Conservation (phyloP, 2,329 filamentous ascomycete genomes). For the Sphaerulina vaccinii region DNA sequence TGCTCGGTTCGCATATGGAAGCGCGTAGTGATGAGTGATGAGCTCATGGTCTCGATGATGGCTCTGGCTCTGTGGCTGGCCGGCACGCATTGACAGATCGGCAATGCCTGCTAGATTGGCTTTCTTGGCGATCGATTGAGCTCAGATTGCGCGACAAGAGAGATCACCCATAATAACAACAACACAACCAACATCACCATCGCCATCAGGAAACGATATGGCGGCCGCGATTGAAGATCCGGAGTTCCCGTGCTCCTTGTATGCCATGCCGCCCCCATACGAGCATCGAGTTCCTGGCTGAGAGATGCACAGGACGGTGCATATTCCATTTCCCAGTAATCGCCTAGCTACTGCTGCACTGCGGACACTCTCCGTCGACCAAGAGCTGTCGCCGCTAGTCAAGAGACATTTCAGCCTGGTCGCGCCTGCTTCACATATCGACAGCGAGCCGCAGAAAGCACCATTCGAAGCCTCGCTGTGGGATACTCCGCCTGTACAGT, state of each 20-base stretch:
- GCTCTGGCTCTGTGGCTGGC: too few species aligned
- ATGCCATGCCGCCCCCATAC: slow-evolving; percentile 7
- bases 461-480: slow-evolving; percentile 26
- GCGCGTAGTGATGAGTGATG: background rate
- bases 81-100: background rate
- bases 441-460: slow-evolving; percentile 17
- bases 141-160: background rate
- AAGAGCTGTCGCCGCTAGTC: slow-evolving; percentile 84
- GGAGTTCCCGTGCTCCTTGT: slow-evolving; percentile 32
- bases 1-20: background rate
- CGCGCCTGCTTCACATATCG: slow-evolving; percentile 14
- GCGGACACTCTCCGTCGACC: slow-evolving; percentile 76
- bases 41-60: background rate
- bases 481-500: slow-evolving; percentile 9
- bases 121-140: background rate
- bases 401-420: slow-evolving; percentile 65
- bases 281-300: slow-evolving; percentile 4
- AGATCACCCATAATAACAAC: background rate
- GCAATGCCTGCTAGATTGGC: background rate
- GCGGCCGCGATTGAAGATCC: slow-evolving; percentile 6
- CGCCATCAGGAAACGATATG: slow-evolving; percentile 1
- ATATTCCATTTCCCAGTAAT: slow-evolving; percentile 76
- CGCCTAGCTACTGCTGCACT: slow-evolving; percentile 76
- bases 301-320: slow-evolving; percentile 58
- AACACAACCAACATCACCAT: background rate